Conservation (phyloP, 495 filamentous ascomycete genomes). For the Aspergillus kassunensis region DNA sequence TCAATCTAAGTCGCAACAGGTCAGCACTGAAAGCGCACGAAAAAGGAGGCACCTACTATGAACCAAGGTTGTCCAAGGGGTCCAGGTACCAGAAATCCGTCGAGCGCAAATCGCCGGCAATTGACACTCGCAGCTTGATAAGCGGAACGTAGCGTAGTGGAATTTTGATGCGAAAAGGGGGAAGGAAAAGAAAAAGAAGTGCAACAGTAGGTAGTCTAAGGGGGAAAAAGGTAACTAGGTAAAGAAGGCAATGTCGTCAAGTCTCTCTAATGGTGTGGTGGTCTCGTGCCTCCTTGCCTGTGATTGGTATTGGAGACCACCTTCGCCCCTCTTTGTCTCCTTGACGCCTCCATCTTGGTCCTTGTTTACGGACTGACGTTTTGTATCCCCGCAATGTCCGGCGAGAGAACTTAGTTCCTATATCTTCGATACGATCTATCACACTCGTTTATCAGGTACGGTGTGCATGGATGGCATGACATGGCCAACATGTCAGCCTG, state of each 20-base stretch:
- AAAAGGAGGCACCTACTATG: neutral
- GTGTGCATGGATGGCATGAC: neutral
- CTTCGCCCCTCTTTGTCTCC: slow-evolving; percentile 13
- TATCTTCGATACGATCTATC: neutral
- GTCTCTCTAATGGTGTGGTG: slow-evolving; percentile 11
- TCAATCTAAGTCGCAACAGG: neutral
- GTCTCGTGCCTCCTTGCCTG: slow-evolving; percentile 38
- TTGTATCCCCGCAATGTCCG: too few species aligned
- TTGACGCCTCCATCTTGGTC: neutral
- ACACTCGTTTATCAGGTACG: neutral
- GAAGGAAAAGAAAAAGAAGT: neutral
- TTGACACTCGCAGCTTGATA: slow-evolving; percentile 9
- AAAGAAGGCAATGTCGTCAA: slow-evolving; percentile 12
- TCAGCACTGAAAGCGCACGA: neutral
- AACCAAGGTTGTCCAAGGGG: neutral
- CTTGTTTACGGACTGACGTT: too few species aligned
- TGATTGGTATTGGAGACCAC: too few species aligned
- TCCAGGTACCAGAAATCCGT: neutral
- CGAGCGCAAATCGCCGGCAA: slow-evolving; percentile 20
- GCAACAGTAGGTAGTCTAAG: neutral
- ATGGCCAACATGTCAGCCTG: too few species aligned
- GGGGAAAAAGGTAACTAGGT: neutral
- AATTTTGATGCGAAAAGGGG: neutral
- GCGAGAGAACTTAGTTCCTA: slow-evolving; percentile 6
- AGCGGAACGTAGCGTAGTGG: neutral